Percentiles rank a stretch among this genome's conserved stretches.
Evolutionary conservation across 805 yeast species (phyloP).

Genomic region (Kodamaea nitidulidarum): DNA sequence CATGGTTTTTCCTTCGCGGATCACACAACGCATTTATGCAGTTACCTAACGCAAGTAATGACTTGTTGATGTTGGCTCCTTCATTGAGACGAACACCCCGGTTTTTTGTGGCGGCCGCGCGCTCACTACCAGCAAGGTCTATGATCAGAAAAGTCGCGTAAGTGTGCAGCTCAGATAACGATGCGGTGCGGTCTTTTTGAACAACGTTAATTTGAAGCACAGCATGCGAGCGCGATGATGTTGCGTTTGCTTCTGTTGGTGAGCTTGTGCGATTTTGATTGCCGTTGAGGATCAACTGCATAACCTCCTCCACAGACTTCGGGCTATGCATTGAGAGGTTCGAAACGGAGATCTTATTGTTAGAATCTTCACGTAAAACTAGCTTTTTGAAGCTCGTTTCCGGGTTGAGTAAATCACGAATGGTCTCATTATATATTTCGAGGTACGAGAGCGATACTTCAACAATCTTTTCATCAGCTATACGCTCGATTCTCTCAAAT

Average conservation of each 20-base stretch:
- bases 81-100: slow-evolving; percentile 77
- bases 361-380: slow-evolving; percentile 67
- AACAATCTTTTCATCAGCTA: slow-evolving; percentile 50
- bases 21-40: slow-evolving; percentile 91
- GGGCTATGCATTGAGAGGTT: slow-evolving; percentile 67
- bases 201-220: slow-evolving; percentile 76
- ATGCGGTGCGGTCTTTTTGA: slow-evolving; percentile 58
- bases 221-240: slow-evolving; percentile 91
- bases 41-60: slow-evolving; percentile 84
- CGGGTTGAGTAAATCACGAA: slow-evolving; percentile 72
- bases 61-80: slow-evolving; percentile 91
- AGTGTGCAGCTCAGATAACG: slow-evolving; percentile 60
- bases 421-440: slow-evolving; percentile 89
- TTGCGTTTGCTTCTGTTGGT: slow-evolving; percentile 86
- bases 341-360: slow-evolving; percentile 62
- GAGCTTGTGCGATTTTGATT: slow-evolving; percentile 76
- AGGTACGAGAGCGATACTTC: slow-evolving; percentile 69
- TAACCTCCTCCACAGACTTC: slow-evolving; percentile 60
- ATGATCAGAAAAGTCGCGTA: slow-evolving; percentile 82
- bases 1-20: slow-evolving; percentile 60
- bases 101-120: slow-evolving; percentile 87
- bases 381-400: slow-evolving; percentile 43
- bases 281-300: slow-evolving; percentile 72
- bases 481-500: slow-evolving; percentile 54
- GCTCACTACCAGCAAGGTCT: slow-evolving; percentile 92